Evolutionary conservation across 2,329 filamentous ascomycete species (phyloP).

Genomic region (Penicillium glabrum): DNA sequence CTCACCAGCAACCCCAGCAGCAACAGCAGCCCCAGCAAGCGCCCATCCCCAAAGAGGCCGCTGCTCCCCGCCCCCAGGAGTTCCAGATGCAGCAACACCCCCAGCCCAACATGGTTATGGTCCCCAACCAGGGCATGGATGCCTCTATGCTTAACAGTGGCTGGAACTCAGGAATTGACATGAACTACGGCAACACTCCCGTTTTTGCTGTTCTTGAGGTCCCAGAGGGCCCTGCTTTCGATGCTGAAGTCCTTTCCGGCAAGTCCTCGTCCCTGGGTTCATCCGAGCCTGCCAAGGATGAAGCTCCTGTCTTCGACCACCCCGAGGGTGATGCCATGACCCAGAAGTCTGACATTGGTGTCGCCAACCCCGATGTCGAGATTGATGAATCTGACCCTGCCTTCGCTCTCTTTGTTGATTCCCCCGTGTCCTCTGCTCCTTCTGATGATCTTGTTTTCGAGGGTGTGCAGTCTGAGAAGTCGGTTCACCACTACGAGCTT

Average conservation of each 20-base stretch:
- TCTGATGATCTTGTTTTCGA: slow-evolving; percentile 41
- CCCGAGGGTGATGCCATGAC: slow-evolving; percentile 19
- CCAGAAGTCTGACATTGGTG: slow-evolving; percentile 18
- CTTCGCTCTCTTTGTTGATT: slow-evolving; percentile 53
- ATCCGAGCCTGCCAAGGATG: slow-evolving; percentile 50
- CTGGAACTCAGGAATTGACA: slow-evolving; percentile 49
- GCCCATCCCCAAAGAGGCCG: slow-evolving; percentile 65
- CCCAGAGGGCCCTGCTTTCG: slow-evolving; percentile 63
- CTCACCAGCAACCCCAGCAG: slow-evolving; percentile 43
- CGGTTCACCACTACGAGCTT: slow-evolving; percentile 63
- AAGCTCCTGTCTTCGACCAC: slow-evolving; percentile 50
- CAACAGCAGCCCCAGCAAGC: slow-evolving; percentile 44
- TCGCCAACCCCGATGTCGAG: slow-evolving; percentile 42
- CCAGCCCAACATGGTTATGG: slow-evolving; percentile 73
- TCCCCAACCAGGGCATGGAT: slow-evolving; percentile 76
- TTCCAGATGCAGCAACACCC: slow-evolving; percentile 62
- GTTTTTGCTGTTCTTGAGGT: slow-evolving; percentile 71
- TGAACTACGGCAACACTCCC: slow-evolving; percentile 44
- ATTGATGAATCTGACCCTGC: slow-evolving; percentile 56
- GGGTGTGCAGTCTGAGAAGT: slow-evolving; percentile 64
- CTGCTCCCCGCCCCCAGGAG: slow-evolving; percentile 57
- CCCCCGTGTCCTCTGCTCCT: slow-evolving; percentile 39
- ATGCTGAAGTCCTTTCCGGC: slow-evolving; percentile 64
- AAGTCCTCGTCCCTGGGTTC: slow-evolving; percentile 61
- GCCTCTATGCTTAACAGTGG: slow-evolving; percentile 62